phyloP scores from a whole-genome alignment of 495 filamentous ascomycete species.

The Talaromyces stipitatus region DNA sequence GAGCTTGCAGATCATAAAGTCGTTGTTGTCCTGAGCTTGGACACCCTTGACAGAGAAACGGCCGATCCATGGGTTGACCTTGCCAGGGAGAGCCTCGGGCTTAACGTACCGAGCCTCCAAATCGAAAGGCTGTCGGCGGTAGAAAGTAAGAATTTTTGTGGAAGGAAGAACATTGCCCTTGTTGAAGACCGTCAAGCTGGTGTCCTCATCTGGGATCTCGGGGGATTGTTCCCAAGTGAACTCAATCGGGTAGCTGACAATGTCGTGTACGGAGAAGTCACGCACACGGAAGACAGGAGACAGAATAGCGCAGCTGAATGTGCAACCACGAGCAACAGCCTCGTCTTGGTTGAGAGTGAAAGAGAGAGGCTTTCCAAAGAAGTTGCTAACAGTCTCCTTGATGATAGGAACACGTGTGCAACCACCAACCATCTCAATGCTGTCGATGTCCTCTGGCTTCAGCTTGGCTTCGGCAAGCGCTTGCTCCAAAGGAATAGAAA shows the following conservation, averaged over 20 bases:
- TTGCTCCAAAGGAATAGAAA: constrained; percentile 71
- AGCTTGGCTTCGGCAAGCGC: constrained; percentile 88
- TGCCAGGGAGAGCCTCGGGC: constrained; percentile 81
- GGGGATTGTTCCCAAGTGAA: constrained; percentile 99
- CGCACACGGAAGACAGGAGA: constrained; percentile 98
- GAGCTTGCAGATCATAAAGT: constrained; percentile 99
- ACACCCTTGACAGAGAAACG: constrained; percentile 91
- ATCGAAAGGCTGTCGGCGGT: constrained; percentile 95
- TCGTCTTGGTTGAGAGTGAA: constrained; percentile 99
- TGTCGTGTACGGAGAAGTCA: constrained; percentile 95
- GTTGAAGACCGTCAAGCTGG: constrained; percentile 94
- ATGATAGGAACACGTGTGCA: constrained; percentile 89
- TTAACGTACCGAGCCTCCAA: constrained; percentile 91
- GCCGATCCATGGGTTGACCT: constrained; percentile 89
- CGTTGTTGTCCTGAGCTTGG: constrained; percentile 75
- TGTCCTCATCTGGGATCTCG: constrained; percentile 98
- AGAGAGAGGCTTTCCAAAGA: constrained; percentile 86
- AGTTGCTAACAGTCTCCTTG: constrained; percentile 82
- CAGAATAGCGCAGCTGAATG: constrained; percentile 96
- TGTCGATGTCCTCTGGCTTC: constrained; percentile 83
- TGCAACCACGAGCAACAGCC: constrained; percentile 90
- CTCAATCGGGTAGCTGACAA: constrained; percentile 97
- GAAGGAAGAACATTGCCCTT: constrained; percentile 96
- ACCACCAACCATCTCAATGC: constrained; percentile 89
- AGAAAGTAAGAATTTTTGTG: constrained; percentile 99